phyloP scores from a whole-genome alignment of 2,329 filamentous ascomycete genomes.

The Chrysosporium keratinophilum region DNA sequence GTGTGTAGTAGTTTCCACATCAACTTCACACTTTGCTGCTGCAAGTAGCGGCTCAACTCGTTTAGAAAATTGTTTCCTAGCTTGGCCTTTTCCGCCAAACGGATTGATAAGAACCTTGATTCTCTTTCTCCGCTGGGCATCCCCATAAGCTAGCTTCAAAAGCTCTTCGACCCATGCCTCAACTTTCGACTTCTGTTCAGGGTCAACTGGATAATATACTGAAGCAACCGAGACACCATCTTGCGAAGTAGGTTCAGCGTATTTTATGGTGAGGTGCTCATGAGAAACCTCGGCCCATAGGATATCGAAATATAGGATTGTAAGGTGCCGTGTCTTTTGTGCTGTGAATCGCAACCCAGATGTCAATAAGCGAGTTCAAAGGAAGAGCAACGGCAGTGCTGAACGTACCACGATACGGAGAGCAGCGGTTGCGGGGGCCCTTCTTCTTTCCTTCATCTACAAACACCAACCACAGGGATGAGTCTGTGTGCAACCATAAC shows the following conservation, averaged over 20 bases:
- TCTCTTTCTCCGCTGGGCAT: slow-evolving; percentile 58
- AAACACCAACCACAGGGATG: neutral
- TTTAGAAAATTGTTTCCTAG: slow-evolving; percentile 60
- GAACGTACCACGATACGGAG: slow-evolving; percentile 36
- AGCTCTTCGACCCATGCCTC: slow-evolving; percentile 55
- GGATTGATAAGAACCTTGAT: slow-evolving; percentile 88
- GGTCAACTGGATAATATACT: slow-evolving; percentile 52
- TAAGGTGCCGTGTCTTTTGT: slow-evolving; percentile 20
- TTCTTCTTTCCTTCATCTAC: slow-evolving; percentile 45
- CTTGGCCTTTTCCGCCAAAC: slow-evolving; percentile 71
- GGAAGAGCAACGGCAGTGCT: neutral
- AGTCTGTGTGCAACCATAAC: neutral
- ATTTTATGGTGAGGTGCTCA: slow-evolving; percentile 58
- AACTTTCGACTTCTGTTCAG: slow-evolving; percentile 41
- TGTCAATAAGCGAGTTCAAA: neutral
- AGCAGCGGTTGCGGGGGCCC: slow-evolving; percentile 46
- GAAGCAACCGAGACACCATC: slow-evolving; percentile 50
- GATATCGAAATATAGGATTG: slow-evolving; percentile 70
- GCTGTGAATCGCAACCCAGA: neutral
- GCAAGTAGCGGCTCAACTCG: slow-evolving; percentile 73
- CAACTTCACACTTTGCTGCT: slow-evolving; percentile 66
- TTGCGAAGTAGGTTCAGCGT: slow-evolving; percentile 53
- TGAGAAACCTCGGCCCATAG: slow-evolving; percentile 64
- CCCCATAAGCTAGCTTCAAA: slow-evolving; percentile 59
- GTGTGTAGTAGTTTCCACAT: slow-evolving; percentile 60